Evolutionary conservation across 345 rosid genomes (phyloP), one percentile per base, ranked within the genome.

Genomic region (Acer yangbiense): DNA sequence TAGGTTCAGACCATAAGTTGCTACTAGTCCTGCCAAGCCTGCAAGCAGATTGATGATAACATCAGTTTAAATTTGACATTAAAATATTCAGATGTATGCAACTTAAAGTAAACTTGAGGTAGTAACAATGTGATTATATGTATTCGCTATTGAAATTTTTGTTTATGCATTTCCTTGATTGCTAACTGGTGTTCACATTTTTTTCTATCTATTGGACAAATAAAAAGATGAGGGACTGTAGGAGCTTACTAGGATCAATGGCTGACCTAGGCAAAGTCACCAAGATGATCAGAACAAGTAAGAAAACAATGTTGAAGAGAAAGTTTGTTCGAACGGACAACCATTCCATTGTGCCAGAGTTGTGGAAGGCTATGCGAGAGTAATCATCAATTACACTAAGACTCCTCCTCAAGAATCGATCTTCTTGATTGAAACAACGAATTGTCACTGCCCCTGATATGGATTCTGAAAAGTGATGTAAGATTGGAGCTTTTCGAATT

Each of bases 391-490:
- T 85, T 23, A 88, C 67, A 74, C 79, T 77, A 76, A 85, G 79
- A 76, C 80, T 85, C 75, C 82, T 89, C 52, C 23, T 68, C 74
- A 85, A 77, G 84, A 95, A 95, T 46, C 89, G 86, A 58, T 87
- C 83, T 83, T 90, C 92, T 77, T 90, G 89, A 81, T 85, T 83
- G 78, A 93, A 95, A 79, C 94, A 88, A 39, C 97, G 91, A 77
- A 93, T 86, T 7, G 95, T 88, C 74, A 89, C 85, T 9, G 87
- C 94, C 23, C 98, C 98, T 9, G 90, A 20, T 27, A 91, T 87
- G 7, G 98, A 85, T 84, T 95, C 99, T 7, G 96, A 91, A 81
- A 92, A 95, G 75, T 92, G 97, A 69, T 95, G 95, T 76, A 93
- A 83, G 69, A 95, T 77, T 52, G 98, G 97, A 50, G 97, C 91